phyloP scores from a whole-genome alignment of 768 basidiomycete species.

The Butyriboletus loyo region DNA sequence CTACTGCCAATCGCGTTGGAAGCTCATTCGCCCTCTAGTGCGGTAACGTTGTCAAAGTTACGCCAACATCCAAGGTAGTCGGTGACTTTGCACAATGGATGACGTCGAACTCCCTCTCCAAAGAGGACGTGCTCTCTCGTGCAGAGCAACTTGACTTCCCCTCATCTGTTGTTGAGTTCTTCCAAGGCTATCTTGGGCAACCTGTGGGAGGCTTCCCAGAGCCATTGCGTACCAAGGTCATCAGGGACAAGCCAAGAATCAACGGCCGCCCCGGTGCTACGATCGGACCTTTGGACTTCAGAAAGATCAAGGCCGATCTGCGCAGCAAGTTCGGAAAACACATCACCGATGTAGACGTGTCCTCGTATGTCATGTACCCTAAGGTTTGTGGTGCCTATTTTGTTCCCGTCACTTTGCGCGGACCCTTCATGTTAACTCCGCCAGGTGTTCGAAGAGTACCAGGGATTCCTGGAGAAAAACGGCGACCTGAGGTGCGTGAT shows the following conservation, averaged over 20 bases:
- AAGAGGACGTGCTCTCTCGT: slow-evolving; percentile 79
- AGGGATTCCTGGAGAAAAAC: slow-evolving; percentile 91
- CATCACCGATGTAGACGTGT: slow-evolving; percentile 90
- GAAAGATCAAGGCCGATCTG: slow-evolving; percentile 91
- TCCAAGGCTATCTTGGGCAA: slow-evolving; percentile 98
- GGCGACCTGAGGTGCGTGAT: slow-evolving; percentile 83
- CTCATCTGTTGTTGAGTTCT: slow-evolving; percentile 95
- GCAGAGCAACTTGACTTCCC: slow-evolving; percentile 97
- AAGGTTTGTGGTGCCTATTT: slow-evolving; percentile 54
- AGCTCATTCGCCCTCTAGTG: slow-evolving; percentile 49
- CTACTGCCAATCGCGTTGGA: neutral
- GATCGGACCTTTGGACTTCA: slow-evolving; percentile 90
- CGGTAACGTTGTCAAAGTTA: slow-evolving; percentile 98
- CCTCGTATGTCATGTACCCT: slow-evolving; percentile 97
- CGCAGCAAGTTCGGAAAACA: slow-evolving; percentile 93
- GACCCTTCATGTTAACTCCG: slow-evolving; percentile 13
- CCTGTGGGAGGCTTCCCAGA: slow-evolving; percentile 99
- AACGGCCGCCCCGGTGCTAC: slow-evolving; percentile 88
- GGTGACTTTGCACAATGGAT: slow-evolving; percentile 99
- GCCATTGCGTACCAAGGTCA: slow-evolving; percentile 86
- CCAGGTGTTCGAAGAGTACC: slow-evolving; percentile 96
- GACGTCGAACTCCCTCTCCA: slow-evolving; percentile 90
- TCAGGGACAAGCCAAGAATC: slow-evolving; percentile 90
- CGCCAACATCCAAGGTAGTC: slow-evolving; percentile 97
- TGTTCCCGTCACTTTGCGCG: slow-evolving; percentile 2